phyloP scores from a whole-genome alignment of 1,284 basidiomycete species.

The Sporisorium iseilematis-ciliati region DNA sequence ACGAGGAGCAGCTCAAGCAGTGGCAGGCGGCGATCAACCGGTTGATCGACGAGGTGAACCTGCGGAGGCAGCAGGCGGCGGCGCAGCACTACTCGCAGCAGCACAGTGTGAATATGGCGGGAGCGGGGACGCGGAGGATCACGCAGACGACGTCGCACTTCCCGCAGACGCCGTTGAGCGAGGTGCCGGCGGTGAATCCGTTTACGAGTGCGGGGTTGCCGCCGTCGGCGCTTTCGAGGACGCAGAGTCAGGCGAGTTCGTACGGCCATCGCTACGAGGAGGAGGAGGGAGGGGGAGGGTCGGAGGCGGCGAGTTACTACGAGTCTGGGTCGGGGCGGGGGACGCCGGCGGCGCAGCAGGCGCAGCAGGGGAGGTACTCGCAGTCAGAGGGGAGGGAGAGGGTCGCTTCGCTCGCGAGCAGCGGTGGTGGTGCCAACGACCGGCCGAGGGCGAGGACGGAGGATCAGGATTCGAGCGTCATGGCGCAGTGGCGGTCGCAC shows the following conservation, averaged over 20 bases:
- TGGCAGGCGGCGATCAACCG: slow-evolving; percentile 92
- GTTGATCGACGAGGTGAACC: slow-evolving; percentile 77
- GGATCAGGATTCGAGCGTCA: slow-evolving; percentile 59
- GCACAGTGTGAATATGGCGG: slow-evolving; percentile 58
- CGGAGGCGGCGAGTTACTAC: slow-evolving; percentile 38
- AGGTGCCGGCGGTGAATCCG: slow-evolving; percentile 53
- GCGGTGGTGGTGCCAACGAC: neutral
- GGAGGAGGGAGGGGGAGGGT: slow-evolving; percentile 34
- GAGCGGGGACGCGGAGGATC: slow-evolving; percentile 54
- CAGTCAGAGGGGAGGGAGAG: slow-evolving; percentile 56
- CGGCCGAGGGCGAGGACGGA: slow-evolving; percentile 59
- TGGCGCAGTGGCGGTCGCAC: slow-evolving; percentile 63
- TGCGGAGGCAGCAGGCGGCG: slow-evolving; percentile 53
- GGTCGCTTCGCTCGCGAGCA: slow-evolving; percentile 37
- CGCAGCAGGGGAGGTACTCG: slow-evolving; percentile 54
- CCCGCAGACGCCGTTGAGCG: slow-evolving; percentile 62
- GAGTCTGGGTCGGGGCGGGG: slow-evolving; percentile 41
- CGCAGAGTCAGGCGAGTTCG: slow-evolving; percentile 53
- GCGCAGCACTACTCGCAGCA: slow-evolving; percentile 48
- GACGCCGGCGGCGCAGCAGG: no score
- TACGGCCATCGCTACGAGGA: slow-evolving; percentile 47
- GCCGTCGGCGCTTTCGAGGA: slow-evolving; percentile 33
- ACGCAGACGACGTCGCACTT: slow-evolving; percentile 54
- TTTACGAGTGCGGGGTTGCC: slow-evolving; percentile 27
- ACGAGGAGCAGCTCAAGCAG: slow-evolving; percentile 90